Base-by-base conservation (phyloP, 768 basidiomycete species). In the Lentinula sp. region DNA sequence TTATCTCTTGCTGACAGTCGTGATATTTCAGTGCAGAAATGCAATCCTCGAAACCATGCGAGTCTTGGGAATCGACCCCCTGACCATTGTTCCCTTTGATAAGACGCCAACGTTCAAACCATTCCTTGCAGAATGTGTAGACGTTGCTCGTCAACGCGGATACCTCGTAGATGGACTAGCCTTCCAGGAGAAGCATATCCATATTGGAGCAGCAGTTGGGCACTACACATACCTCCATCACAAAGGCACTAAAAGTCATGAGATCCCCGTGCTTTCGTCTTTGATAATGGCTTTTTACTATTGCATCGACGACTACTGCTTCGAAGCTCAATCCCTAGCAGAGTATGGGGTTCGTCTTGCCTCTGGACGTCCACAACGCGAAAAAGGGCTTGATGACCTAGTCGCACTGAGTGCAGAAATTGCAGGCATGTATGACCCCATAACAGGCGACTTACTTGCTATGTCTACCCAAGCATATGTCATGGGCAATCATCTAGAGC, bases 381-480 rank as follows among this genome's bases (percentile, higher is more conserved):
- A 63, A 21, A 48, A 34, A 8, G 62, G 62, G 7, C 53, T 63
- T 3, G 58, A 54, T 18, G 52, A 63, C 15, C 35, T 50, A 23
- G 35, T 49, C 1, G 49, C 51, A n/a, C 16, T 63, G 28, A 35
- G 13, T 5, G 45, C 57, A 11, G 62, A 63, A 43, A 31, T 63
- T 15, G 23, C 51, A 7, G 57, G 46, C 16, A 35, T 63, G 42
- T 63, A 63, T 16, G 54, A 50, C 6, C 45, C 48, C 4, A 46
- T 60, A 18, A 52, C 46, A 1, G 62, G 62, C 1, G 59, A 63
- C 16, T 52, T 57, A 15, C 39, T 63, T 9, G 42, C 55, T 4
- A 53, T 61, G 35, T 51, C 59, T 16, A 43, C 23, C n/a, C 60
- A 58, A 40, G 63, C 63, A 39, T 64, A 61, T 64, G 34, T 64